A percentile compares a stretch with the other conserved stretches of the same genome.
These are phyloP conservation scores for Stevia rebaudiana DNA, from an alignment of 140 eudicot species.

Conservation along the genomic window DNA sequence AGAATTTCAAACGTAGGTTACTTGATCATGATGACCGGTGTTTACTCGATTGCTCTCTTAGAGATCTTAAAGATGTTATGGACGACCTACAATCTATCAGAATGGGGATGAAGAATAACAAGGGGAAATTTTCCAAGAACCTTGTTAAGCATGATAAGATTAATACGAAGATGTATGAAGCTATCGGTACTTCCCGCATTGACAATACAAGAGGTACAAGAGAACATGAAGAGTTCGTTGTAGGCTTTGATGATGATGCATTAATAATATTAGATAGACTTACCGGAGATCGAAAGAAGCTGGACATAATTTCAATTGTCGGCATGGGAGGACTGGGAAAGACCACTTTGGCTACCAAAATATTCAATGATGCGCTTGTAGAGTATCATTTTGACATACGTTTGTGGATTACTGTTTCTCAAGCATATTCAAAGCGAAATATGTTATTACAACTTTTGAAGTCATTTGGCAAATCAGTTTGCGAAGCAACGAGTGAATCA, in stretches of 20 bases:
- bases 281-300: background rate
- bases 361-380: slow-evolving; percentile 1
- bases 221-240: background rate
- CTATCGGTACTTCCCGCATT: too few relatives aligned
- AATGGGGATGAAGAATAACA: too few relatives aligned
- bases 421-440: background rate
- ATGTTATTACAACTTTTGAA: background rate
- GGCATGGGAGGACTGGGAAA: slow-evolving; percentile 19
- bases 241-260: background rate
- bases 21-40: too few relatives aligned
- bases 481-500: too few relatives aligned
- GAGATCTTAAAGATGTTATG: too few relatives aligned
- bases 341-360: slow-evolving; percentile 12
- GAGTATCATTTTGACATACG: slow-evolving; percentile 13
- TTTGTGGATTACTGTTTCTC: slow-evolving; percentile 5
- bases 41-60: too few relatives aligned
- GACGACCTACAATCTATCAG: too few relatives aligned
- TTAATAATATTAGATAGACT: background rate
- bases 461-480: background rate
- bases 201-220: too few relatives aligned
- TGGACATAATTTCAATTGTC: background rate
- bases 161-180: too few relatives aligned
- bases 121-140: too few relatives aligned
- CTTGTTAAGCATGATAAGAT: too few relatives aligned
- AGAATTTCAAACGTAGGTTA: too few relatives aligned